Percentiles rank a stretch among this genome's conserved stretches.
phyloP scores from a whole-genome alignment of 768 basidiomycete genomes.

The Amanita jacksonii region DNA sequence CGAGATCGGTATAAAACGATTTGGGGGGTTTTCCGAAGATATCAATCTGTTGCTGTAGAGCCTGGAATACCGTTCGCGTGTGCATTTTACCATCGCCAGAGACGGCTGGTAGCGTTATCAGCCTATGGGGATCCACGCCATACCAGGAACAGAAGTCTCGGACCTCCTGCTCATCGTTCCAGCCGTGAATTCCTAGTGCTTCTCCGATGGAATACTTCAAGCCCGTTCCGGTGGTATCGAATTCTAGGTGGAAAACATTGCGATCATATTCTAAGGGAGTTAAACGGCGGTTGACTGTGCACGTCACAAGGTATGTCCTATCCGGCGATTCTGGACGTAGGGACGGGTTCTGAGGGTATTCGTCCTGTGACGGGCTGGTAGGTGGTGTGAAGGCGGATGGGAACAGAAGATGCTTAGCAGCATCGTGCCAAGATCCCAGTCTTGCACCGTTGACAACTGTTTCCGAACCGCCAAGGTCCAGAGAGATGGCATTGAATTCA shows the following conservation, averaged over 20 bases:
- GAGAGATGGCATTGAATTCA: slow-evolving; percentile 65
- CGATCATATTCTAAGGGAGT: slow-evolving; percentile 95
- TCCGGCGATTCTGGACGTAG: slow-evolving; percentile 84
- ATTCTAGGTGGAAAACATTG: slow-evolving; percentile 98
- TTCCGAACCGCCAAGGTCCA: slow-evolving; percentile 49
- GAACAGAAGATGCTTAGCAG: slow-evolving; percentile 85
- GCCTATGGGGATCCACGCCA: slow-evolving; percentile 67
- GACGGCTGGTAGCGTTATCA: slow-evolving; percentile 75
- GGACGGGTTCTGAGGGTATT: slow-evolving; percentile 51
- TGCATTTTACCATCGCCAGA: slow-evolving; percentile 62
- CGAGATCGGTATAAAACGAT: slow-evolving; percentile 86
- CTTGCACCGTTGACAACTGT: slow-evolving; percentile 51
- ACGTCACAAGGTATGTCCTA: slow-evolving; percentile 88
- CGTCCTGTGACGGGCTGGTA: slow-evolving; percentile 26
- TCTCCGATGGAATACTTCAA: slow-evolving; percentile 95
- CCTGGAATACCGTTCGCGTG: slow-evolving; percentile 91
- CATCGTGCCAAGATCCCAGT: slow-evolving; percentile 71
- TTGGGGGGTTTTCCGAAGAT: slow-evolving; percentile 95
- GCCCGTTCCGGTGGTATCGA: slow-evolving; percentile 85
- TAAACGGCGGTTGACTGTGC: slow-evolving; percentile 87
- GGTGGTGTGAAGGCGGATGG: slow-evolving; percentile 64
- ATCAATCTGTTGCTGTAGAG: slow-evolving; percentile 93
- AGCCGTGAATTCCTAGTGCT: slow-evolving; percentile 94
- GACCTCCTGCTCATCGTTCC: slow-evolving; percentile 90
- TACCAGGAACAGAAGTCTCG: slow-evolving; percentile 88